A percentile compares a stretch with the other conserved stretches of the same genome.
phyloP scores from a whole-genome alignment of 768 basidiomycete species.

The Psilocybe cyanescens region DNA sequence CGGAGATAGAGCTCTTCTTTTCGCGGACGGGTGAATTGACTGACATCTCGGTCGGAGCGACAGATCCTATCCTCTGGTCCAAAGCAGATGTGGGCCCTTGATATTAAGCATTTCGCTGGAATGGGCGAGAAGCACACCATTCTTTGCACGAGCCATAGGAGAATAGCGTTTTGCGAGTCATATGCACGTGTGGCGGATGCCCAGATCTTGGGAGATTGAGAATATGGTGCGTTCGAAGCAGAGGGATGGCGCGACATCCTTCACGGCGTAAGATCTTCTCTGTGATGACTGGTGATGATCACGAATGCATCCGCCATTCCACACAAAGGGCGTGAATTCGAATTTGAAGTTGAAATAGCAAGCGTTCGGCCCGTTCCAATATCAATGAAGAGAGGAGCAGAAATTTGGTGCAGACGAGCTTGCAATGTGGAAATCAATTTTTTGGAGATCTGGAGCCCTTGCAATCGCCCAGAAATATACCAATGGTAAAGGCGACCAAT shows the following conservation, averaged over 20 bases:
- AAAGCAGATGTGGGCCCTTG: not conserved
- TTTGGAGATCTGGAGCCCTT: too few relatives aligned
- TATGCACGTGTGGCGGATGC: not conserved
- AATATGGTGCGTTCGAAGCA: not conserved
- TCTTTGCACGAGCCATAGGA: not conserved
- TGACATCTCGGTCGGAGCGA: conserved; percentile 2
- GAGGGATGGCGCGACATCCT: not conserved
- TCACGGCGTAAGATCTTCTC: not conserved
- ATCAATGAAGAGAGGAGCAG: not conserved
- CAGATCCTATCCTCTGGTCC: too few relatives aligned
- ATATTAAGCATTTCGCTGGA: not conserved
- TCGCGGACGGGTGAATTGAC: conserved; percentile 5
- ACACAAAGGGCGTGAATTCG: not conserved
- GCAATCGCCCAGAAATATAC: too few relatives aligned
- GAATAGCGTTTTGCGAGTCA: not conserved
- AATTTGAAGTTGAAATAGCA: not conserved
- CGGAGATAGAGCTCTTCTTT: conserved; percentile 3
- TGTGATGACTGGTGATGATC: not conserved
- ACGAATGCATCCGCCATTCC: not conserved
- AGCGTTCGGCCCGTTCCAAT: not conserved
- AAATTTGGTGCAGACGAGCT: too few relatives aligned
- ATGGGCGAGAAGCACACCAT: conserved; percentile 5
- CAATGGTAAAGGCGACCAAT: too few relatives aligned
- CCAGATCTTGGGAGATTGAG: not conserved
- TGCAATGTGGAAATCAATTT: too few relatives aligned